Conservation (phyloP, 441 rosid species). For the Macaranga tanarius region DNA sequence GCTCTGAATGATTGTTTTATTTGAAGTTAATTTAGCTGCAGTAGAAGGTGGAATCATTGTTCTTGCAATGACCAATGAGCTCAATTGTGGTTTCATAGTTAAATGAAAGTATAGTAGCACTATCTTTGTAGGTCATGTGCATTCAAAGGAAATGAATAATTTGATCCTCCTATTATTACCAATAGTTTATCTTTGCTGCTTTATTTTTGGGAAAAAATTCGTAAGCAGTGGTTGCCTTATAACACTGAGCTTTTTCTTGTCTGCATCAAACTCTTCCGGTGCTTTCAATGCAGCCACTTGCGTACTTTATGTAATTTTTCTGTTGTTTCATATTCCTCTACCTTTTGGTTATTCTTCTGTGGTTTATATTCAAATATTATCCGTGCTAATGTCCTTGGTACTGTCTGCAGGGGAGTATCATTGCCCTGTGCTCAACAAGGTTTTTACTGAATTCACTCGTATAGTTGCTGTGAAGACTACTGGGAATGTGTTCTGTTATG, state of each 20-base stretch:
- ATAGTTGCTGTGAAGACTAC: conserved; percentile 88
- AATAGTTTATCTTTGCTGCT: neutral
- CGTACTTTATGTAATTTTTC: neutral
- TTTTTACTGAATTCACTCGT: conserved; percentile 87
- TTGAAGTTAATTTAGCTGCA: too few species aligned
- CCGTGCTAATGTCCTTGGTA: conserved; percentile 14
- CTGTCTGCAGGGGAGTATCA: conserved; percentile 69
- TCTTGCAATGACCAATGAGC: neutral
- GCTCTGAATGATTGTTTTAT: too few species aligned
- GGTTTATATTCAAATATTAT: conserved; percentile 10
- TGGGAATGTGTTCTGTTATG: conserved; percentile 87
- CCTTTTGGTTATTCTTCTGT: neutral
- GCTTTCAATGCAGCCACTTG: neutral
- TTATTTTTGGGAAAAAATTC: conserved; percentile 10
- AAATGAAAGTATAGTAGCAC: neutral
- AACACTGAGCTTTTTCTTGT: neutral
- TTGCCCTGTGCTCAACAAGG: conserved; percentile 90
- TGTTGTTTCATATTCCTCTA: neutral
- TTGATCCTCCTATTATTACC: neutral
- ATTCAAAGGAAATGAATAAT: neutral
- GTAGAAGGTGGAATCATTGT: neutral
- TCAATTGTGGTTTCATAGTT: neutral
- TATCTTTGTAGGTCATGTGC: neutral
- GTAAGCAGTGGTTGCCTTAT: neutral
- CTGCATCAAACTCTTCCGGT: too few species aligned